Percentiles rank a stretch among this genome's conserved stretches.
Evolutionary conservation across 2,329 filamentous ascomycete species (phyloP).

Genomic region (Fusarium anguioides): DNA sequence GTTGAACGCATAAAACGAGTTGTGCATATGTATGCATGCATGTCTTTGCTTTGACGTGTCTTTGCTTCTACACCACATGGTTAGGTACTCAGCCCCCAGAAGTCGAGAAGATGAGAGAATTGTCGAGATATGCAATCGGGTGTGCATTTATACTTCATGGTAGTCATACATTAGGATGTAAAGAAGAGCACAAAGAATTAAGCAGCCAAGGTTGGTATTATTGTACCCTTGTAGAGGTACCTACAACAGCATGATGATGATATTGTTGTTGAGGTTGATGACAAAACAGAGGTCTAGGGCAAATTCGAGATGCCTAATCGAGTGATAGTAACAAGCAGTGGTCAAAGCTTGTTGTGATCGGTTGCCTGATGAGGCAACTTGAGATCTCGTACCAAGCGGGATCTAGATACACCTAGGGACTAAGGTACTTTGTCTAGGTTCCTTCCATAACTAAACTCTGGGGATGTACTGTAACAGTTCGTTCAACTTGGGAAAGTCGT

Average conservation of each 20-base stretch:
- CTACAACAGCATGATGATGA: not conserved
- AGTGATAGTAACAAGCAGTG: conserved; percentile 25
- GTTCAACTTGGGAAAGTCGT: conserved; percentile 5
- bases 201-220: not conserved
- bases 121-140: not conserved
- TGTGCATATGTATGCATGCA: not conserved
- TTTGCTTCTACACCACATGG: not conserved
- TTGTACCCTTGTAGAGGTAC: not conserved
- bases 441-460: not conserved
- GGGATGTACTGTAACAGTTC: not conserved
- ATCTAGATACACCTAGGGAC: too few species aligned
- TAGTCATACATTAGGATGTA: not conserved
- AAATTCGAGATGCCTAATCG: conserved; percentile 8
- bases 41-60: not conserved
- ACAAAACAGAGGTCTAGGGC: not conserved
- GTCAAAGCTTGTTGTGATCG: conserved; percentile 20
- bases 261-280: too few species aligned
- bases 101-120: not conserved
- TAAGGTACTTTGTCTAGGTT: too few species aligned
- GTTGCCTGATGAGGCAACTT: conserved; percentile 36
- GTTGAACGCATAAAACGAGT: not conserved
- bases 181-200: not conserved
- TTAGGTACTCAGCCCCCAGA: not conserved
- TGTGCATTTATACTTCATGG: not conserved
- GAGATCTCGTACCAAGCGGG: conserved; percentile 34